Percentiles rank a stretch among this genome's conserved stretches.
Conservation (phyloP, 192 early-diverging fungal genomes). For the Lunasporangiospora selenospora region DNA sequence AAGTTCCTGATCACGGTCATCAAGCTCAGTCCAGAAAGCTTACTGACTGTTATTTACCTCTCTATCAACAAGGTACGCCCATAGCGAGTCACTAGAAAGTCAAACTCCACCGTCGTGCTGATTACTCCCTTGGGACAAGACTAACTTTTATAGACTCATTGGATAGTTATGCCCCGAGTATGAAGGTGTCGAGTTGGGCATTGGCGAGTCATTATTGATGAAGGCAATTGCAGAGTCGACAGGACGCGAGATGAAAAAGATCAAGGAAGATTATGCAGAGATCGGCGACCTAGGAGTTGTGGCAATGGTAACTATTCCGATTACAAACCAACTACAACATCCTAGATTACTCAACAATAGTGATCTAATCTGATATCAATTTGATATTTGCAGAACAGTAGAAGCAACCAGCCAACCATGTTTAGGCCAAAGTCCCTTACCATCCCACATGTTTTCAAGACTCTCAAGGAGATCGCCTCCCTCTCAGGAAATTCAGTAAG, state of each 20-base stretch:
- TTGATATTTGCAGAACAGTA: conserved; percentile 58
- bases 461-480: conserved; percentile 86
- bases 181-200: conserved; percentile 94
- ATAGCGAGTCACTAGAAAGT: too few relatives aligned
- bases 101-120: too few relatives aligned
- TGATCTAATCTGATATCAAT: not conserved
- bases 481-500: conserved; percentile 69
- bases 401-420: conserved; percentile 87
- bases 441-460: conserved; percentile 81
- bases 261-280: conserved; percentile 81
- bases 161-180: conserved; percentile 88
- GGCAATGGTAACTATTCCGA: conserved; percentile 76
- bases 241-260: conserved; percentile 70
- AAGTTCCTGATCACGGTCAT: conserved; percentile 77
- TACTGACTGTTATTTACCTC: conserved; percentile 84
- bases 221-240: conserved; percentile 94
- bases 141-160: too few relatives aligned
- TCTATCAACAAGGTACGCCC: conserved; percentile 85
- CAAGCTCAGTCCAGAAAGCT: conserved; percentile 62
- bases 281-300: conserved; percentile 92
- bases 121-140: too few relatives aligned
- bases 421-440: conserved; percentile 82
- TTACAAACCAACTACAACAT: too few relatives aligned
- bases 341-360: not conserved
- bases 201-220: conserved; percentile 92